Base-by-base conservation (phyloP, 2,329 filamentous ascomycete species). In the Xylaria sp. region DNA sequence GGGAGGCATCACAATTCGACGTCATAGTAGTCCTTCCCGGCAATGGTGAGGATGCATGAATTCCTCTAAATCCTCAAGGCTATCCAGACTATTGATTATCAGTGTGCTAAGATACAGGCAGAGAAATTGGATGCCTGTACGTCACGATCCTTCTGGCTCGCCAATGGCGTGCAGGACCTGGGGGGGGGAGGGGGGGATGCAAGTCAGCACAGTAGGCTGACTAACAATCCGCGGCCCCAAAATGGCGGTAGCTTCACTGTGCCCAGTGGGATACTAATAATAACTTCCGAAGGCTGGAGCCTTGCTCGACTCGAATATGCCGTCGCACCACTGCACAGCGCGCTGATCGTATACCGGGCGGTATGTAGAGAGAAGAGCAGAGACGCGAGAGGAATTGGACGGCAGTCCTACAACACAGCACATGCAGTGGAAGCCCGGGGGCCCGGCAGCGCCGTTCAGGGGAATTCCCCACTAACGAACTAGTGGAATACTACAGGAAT, bases 121-220 rank as follows among this genome's bases (percentile, higher is more conserved):
- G 39, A 50, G 19, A 16, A 20, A 22, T 41, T 44, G 34, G 24
- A 45, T 48, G 20, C 37, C 26, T 19, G 40, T 39, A 50, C 48
- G 55, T 54, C 50, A 48, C 40, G 24, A 54, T 54, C 50, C 46
- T 56, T 50, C 24, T 34, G 24, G 6, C 24, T 26, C 24, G 5
- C 24, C 24, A 26, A 34, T 7, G 29, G 4, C 9, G 29, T 34
- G 9, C 9, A 13, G 4, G n/a, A n/a, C n/a, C n/a, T n/a, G n/a
- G n/a, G n/a, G n/a, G n/a, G n/a, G n/a, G n/a, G 51, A 24, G 24
- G 37, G 41, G 37, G 41, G 17, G 17, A 55, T 53, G 55, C 52
- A 56, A 47, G 52, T 56, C 44, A 56, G 58, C 52, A n/a, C n/a
- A 50, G 50, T 48, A 45, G 45, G 52, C 52, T 59, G 52, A 56